Percentiles rank a stretch among this genome's conserved stretches.
Evolutionary conservation across 768 basidiomycete species (phyloP).

Genomic region (Psilocybe tampanensis): DNA sequence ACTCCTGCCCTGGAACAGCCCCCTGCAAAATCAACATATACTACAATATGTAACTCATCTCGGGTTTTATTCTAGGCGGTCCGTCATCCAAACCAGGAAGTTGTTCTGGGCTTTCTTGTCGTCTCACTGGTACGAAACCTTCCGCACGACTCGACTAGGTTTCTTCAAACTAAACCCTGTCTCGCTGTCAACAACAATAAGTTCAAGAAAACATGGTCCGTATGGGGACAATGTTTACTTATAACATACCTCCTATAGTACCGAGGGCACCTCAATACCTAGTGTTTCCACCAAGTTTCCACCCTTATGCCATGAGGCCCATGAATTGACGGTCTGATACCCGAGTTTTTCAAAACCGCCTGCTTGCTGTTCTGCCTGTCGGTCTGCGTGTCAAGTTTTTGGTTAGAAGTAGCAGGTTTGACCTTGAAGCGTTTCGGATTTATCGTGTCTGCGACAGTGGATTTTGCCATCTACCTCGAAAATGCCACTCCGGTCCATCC

Average conservation of each 20-base stretch:
- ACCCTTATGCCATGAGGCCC: not conserved
- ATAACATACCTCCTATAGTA: not conserved
- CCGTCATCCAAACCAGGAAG: no score
- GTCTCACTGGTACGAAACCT: not conserved
- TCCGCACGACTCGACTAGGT: not conserved
- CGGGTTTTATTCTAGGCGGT: no score
- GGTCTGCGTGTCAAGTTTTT: constrained; percentile 8
- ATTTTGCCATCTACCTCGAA: not conserved
- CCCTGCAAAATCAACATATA: no score
- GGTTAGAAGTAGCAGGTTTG: constrained; percentile 6
- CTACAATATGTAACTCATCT: no score
- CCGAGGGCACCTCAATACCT: not conserved
- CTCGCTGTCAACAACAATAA: not conserved
- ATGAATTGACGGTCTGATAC: not conserved
- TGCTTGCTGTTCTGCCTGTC: not conserved
- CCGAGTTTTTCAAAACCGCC: not conserved
- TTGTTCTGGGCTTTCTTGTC: not conserved
- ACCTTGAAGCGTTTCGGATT: not conserved
- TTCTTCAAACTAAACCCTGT: not conserved
- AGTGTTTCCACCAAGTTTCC: not conserved
- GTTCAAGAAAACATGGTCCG: not conserved
- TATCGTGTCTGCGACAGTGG: no score
- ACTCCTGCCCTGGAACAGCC: no score
- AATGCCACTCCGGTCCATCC: constrained; percentile 37
- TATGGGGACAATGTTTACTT: not conserved